A percentile compares a stretch with the other conserved stretches of the same genome.
phyloP scores from a whole-genome alignment of 768 basidiomycete species.

The Lactifluus subvellereus region DNA sequence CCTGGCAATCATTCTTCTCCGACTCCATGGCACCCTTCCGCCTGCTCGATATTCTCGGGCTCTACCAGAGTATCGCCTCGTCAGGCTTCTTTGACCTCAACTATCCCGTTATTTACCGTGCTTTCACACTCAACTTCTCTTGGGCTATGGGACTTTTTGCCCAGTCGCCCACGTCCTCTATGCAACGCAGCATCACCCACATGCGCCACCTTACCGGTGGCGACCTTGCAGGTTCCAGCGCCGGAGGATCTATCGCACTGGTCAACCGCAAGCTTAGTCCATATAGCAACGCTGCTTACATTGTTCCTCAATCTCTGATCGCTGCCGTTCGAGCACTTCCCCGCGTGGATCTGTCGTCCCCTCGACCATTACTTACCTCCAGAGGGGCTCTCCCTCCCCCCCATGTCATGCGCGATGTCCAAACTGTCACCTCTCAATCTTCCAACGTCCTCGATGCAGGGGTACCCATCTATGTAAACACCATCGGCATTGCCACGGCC shows the following conservation, averaged over 20 bases:
- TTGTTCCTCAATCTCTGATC: conserved; percentile 7
- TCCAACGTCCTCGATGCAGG: conserved; percentile 71
- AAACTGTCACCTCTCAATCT: conserved; percentile 57
- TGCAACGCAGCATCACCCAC: conserved; percentile 73
- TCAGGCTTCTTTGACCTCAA: conserved; percentile 79
- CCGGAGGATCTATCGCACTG: conserved; percentile 59
- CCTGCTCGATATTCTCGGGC: conserved; percentile 71
- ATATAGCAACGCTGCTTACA: conserved; percentile 43
- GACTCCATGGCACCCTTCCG: conserved; percentile 64
- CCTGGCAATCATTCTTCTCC: conserved; percentile 52
- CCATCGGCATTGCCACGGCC: conserved; percentile 69
- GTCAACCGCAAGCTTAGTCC: conserved; percentile 81
- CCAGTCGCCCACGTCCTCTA: conserved; percentile 43
- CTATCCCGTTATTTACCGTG: conserved; percentile 77
- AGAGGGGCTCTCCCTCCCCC: not conserved
- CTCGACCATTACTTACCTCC: not conserved
- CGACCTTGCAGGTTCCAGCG: conserved; percentile 51
- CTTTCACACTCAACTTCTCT: conserved; percentile 80
- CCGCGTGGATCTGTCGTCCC: conserved; percentile 21
- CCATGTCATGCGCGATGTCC: conserved; percentile 39
- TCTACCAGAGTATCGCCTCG: conserved; percentile 80
- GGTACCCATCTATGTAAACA: conserved; percentile 75
- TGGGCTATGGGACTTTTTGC: conserved; percentile 81
- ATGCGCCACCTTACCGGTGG: conserved; percentile 86
- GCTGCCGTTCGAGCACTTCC: conserved; percentile 22